A percentile compares a stretch with the other conserved stretches of the same genome.
phyloP scores from a whole-genome alignment of 208 protist genomes.

The Balamuthia mandrillaris region DNA sequence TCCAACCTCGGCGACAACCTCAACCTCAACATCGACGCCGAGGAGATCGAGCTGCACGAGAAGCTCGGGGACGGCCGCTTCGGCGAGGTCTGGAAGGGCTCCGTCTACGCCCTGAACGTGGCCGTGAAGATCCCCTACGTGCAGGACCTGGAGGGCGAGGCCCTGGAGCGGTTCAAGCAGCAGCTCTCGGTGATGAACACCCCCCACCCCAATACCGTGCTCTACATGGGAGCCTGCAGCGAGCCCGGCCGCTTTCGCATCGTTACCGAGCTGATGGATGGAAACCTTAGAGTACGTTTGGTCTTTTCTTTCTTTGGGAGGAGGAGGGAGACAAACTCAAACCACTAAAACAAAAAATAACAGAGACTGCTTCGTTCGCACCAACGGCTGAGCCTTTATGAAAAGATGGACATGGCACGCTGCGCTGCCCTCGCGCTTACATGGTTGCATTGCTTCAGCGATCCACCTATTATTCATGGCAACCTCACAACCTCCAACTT shows the following conservation, averaged over 20 bases:
- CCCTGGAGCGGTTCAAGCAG: not conserved
- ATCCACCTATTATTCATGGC: conserved; percentile 62
- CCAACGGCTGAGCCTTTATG: not conserved
- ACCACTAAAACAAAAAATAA: not conserved
- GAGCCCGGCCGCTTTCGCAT: not conserved
- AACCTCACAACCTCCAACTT: conserved; percentile 50
- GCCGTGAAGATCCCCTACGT: not conserved
- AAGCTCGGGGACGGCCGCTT: not conserved
- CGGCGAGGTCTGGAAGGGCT: not conserved
- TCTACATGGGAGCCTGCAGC: not conserved
- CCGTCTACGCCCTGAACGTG: not conserved
- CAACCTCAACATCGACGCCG: not conserved
- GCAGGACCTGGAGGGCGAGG: not conserved
- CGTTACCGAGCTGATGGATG: not conserved
- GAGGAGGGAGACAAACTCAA: too few relatives aligned
- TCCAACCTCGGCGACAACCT: too few relatives aligned
- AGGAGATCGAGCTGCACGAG: not conserved
- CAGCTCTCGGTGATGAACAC: not conserved
- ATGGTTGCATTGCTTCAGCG: conserved; percentile 51
- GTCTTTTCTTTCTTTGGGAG: too few relatives aligned
- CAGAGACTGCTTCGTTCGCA: not conserved
- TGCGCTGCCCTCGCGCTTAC: conserved; percentile 49
- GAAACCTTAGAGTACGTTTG: too few relatives aligned
- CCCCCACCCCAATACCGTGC: not conserved
- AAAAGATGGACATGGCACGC: conserved; percentile 36